Evolutionary conservation across 371 early-diverging fungal genomes (phyloP).

Genomic region (Saksenaea oblongispora): DNA sequence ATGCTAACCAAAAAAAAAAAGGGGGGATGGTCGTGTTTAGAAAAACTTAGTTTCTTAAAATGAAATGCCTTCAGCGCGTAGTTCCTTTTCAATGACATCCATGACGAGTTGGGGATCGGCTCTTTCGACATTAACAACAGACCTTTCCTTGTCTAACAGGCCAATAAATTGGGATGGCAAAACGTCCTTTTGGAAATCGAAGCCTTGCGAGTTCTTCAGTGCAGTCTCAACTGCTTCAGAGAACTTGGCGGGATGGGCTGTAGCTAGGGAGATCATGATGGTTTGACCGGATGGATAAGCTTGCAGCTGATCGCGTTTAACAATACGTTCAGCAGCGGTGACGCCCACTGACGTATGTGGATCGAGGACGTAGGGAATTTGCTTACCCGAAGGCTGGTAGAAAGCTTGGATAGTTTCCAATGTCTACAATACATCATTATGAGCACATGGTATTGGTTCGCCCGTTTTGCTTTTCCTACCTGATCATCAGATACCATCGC

Average conservation of each 20-base stretch:
- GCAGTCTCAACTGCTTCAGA: slow-evolving; percentile 87
- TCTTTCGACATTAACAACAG: slow-evolving; percentile 58
- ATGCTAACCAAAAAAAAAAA: background rate
- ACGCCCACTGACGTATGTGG: slow-evolving; percentile 98
- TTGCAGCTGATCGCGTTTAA: slow-evolving; percentile 25
- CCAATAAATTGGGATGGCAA: slow-evolving; percentile 73
- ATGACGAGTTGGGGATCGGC: slow-evolving; percentile 63
- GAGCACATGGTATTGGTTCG: background rate
- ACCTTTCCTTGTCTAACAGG: slow-evolving; percentile 68
- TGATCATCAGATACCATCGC: slow-evolving; percentile 71
- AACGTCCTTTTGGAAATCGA: slow-evolving; percentile 66
- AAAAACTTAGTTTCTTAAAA: too few species aligned
- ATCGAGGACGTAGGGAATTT: slow-evolving; percentile 80
- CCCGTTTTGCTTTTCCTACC: slow-evolving; percentile 18
- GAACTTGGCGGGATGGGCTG: slow-evolving; percentile 97
- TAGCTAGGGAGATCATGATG: slow-evolving; percentile 77
- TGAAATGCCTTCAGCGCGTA: slow-evolving; percentile 45
- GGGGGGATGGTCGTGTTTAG: background rate
- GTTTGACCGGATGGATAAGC: slow-evolving; percentile 37
- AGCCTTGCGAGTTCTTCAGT: slow-evolving; percentile 55
- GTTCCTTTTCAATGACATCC: slow-evolving; percentile 60
- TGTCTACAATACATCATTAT: slow-evolving; percentile 47
- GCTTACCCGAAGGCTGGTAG: slow-evolving; percentile 55
- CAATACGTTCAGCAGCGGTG: slow-evolving; percentile 70
- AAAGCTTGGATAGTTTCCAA: slow-evolving; percentile 72